phyloP scores from a whole-genome alignment of 2,329 filamentous ascomycete species.

The Phialocephala subalpina region DNA sequence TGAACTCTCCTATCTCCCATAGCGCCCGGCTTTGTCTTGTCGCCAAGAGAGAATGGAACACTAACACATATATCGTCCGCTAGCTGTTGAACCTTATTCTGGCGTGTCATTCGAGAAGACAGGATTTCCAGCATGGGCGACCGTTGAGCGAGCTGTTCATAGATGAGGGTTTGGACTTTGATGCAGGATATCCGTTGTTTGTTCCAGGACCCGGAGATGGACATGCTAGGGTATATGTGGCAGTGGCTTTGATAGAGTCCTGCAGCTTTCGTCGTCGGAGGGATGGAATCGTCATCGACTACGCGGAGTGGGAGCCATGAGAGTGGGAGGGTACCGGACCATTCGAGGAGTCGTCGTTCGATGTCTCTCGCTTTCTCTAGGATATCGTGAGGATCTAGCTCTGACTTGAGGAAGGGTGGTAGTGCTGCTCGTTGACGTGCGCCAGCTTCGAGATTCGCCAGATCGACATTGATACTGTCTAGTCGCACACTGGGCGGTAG shows the following conservation, averaged over 20 bases:
- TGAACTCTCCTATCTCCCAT: conserved; percentile 18
- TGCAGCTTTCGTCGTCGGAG: conserved; percentile 2
- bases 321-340: conserved; percentile 8
- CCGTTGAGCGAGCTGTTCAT: neutral
- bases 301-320: conserved; percentile 14
- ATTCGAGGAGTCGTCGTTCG: conserved; percentile 16
- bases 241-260: conserved; percentile 20
- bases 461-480: conserved; percentile 21
- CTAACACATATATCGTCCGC: conserved; percentile 25
- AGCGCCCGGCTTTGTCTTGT: conserved; percentile 6
- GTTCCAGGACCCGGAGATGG: conserved; percentile 13
- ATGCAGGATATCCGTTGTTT: conserved; percentile 8
- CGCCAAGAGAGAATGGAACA: conserved; percentile 21
- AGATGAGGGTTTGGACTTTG: neutral
- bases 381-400: neutral
- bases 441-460: conserved; percentile 18
- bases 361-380: conserved; percentile 6
- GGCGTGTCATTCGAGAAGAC: neutral
- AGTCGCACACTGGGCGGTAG: conserved; percentile 7
- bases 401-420: neutral
- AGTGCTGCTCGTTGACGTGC: neutral
- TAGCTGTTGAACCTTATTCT: conserved; percentile 13
- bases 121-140: neutral
- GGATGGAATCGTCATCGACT: conserved; percentile 6
- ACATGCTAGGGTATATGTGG: conserved; percentile 19